A percentile compares a stretch with the other conserved stretches of the same genome.
Conservation (phyloP, 495 filamentous ascomycete species). For the Xylona heveae region DNA sequence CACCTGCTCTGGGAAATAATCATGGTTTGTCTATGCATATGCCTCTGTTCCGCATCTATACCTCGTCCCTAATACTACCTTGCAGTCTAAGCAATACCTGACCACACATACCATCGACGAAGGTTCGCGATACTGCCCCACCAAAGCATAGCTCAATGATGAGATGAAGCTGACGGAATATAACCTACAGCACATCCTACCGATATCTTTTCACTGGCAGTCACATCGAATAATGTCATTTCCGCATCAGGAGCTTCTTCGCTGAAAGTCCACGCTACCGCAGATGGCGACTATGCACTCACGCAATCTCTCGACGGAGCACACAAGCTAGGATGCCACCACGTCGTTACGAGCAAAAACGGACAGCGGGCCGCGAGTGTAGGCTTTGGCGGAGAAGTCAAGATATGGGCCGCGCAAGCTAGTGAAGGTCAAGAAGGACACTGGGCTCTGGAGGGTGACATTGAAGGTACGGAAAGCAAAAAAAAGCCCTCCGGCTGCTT, state of each 20-base stretch:
- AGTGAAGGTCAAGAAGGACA: constrained; percentile 8
- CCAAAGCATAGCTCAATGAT: too few species aligned
- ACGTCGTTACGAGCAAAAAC: constrained; percentile 46
- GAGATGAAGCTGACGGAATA: constrained; percentile 1
- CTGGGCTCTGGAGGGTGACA: constrained; percentile 28
- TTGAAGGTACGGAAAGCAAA: constrained; percentile 20
- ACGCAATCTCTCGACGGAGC: constrained; percentile 51
- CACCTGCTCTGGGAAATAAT: too few species aligned
- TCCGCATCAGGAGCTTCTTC: constrained; percentile 67
- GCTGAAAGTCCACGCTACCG: constrained; percentile 55
- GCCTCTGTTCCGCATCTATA: too few species aligned
- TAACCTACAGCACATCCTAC: constrained; percentile 35
- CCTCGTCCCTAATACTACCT: constrained; percentile 1
- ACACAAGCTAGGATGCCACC: constrained; percentile 78
- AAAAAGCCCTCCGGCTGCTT: constrained; percentile 9
- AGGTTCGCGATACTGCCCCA: constrained; percentile 26
- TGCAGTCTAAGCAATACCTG: constrained; percentile 92
- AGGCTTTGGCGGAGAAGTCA: constrained; percentile 73
- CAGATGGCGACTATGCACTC: constrained; percentile 46
- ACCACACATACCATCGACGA: constrained; percentile 75
- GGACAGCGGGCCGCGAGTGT: constrained; percentile 56
- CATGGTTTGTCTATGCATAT: too few species aligned
- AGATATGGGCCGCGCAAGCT: constrained; percentile 44
- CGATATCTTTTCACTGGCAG: constrained; percentile 76
- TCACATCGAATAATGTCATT: constrained; percentile 54